Base-by-base conservation (phyloP, 2,329 filamentous ascomycete species). In the Exophiala xenobiotica region DNA sequence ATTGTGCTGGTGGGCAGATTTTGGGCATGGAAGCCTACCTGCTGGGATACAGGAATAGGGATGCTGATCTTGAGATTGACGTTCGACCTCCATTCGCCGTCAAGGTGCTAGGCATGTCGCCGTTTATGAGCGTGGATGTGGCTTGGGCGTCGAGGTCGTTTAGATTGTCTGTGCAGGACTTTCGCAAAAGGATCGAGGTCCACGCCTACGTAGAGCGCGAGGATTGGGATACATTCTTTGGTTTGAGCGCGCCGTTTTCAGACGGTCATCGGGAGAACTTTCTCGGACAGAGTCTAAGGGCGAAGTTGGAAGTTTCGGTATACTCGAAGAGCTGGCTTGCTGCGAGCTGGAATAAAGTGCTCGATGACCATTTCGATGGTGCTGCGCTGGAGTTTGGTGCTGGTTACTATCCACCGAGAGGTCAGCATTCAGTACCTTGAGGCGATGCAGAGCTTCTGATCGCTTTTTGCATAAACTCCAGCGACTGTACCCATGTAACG, bases 371-470 rank as follows among this genome's bases (percentile, higher is more conserved):
- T 33, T 33, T 33, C 29, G 29, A 33, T 4, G 29, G 29, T 33
- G 29, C 29, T 2, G 29, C 29, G 4, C 16, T 33, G 29, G 29
- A 33, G 9, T 33, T 33, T 14, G 29, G 29, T 2, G 29, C 29
- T 11, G 29, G 29, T 1, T 33, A 33, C 16, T 33, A 33, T 33
- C 29, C 29, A 14, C 29, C 29, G 16, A 33, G 16, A 6, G 29
- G 29, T 6, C 11, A 33, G 4, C 11, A 14, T 3, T 11, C 27
- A 14, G 27, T 12, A 9, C 41, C 64, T 27, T 64, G 53, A 27
- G 56, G 62, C 7, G 57, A 61, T n/a, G n/a, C n/a, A n/a, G n/a
- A n/a, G n/a, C n/a, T n/a, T n/a, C n/a, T n/a, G n/a, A n/a, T n/a
- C n/a, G n/a, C n/a, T n/a, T n/a, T n/a, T n/a, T n/a, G n/a, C n/a